Percentiles rank a stretch among this genome's conserved stretches.
Evolutionary conservation across 2,329 filamentous ascomycete species (phyloP).

Genomic region (Pseudogymnoascus sp.): DNA sequence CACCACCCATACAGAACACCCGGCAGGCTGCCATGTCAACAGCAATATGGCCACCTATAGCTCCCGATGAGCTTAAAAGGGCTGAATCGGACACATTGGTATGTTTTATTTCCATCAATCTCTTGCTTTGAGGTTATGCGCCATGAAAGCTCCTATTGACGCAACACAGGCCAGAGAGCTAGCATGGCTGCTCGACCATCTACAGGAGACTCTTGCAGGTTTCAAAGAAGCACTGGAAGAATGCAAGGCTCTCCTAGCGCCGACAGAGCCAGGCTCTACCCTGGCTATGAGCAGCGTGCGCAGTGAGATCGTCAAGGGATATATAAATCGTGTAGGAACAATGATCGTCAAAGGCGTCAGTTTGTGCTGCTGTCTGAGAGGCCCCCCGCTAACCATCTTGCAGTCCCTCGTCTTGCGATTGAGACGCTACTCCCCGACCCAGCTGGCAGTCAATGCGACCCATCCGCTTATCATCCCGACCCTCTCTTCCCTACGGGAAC

Average conservation of each 20-base stretch:
- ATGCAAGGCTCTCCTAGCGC: conserved; percentile 78
- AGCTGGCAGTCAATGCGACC: conserved; percentile 29
- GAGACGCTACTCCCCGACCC: conserved; percentile 48
- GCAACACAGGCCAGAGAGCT: conserved; percentile 25
- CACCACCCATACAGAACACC: conserved; percentile 2
- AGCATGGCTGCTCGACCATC: conserved; percentile 29
- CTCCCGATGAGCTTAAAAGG: conserved; percentile 19
- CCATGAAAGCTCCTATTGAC: conserved; percentile 9
- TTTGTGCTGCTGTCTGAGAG: conserved; percentile 17
- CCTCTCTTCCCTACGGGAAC: conserved; percentile 62
- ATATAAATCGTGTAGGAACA: conserved; percentile 83
- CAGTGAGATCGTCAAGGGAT: conserved; percentile 86
- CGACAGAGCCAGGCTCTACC: conserved; percentile 77
- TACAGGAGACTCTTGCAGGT: conserved; percentile 27
- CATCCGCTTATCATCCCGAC: conserved; percentile 55
- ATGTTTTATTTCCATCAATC: conserved; percentile 9
- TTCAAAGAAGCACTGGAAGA: conserved; percentile 53
- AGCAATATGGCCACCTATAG: conserved; percentile 25
- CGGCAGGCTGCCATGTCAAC: conserved; percentile 16
- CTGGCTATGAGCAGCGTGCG: conserved; percentile 80
- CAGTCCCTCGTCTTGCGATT: conserved; percentile 73
- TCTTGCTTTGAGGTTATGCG: neutral
- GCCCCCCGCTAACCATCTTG: conserved; percentile 9
- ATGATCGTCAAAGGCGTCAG: conserved; percentile 81
- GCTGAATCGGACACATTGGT: conserved; percentile 27